Base-by-base conservation (phyloP, 495 filamentous ascomycete species). In the Ramalina intermedia region DNA sequence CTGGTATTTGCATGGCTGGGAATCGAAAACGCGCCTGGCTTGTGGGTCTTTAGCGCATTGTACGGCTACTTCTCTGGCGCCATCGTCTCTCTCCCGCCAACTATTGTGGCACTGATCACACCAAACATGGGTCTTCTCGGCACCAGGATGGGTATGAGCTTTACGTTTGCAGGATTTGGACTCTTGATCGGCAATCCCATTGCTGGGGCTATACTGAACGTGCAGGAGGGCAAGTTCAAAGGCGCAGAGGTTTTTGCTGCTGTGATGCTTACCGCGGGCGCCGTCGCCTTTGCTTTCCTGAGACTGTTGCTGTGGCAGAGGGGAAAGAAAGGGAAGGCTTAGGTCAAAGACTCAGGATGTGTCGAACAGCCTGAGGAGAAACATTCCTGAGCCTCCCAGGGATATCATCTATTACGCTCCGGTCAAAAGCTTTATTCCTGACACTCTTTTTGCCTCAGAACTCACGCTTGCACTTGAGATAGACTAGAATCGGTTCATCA, bases 11-110 rank as follows among this genome's bases (percentile, higher is more conserved):
- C 69, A 38, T 79, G 80, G 71, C 70, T 84, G 16, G 64, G 66
- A 4, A 68, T 81, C 5, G 58, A 69, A 40, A 73, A 61, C 9
- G 52, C 69, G 0, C 71, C 66, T 0, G 72, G 72, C 0, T 65
- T 83, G 20, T 70, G 85, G 23, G 69, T 79, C 5, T 66, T 85
- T 42, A 56, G 69, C 20, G 57, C 76, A 23, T 63, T 90, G 1
- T 88, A 82, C 54, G 84, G 83, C n/a, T 80, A 84, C 62, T 82
- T 79, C 55, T 82, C 80, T 1, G 84, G 84, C 6, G 58, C 59
- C 6, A 78, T 87, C 37, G 81, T 88, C 14, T 78, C 73, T 21
- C 58, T 87, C 11, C 78, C 78, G 0, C 78, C 81, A 0, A 77
- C 76, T 6, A 73, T 81, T 13, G 69, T 84, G 55, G 73, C 79